Evolutionary conservation across 2,329 filamentous ascomycete species (phyloP).

Genomic region (Neonectria ditissima): DNA sequence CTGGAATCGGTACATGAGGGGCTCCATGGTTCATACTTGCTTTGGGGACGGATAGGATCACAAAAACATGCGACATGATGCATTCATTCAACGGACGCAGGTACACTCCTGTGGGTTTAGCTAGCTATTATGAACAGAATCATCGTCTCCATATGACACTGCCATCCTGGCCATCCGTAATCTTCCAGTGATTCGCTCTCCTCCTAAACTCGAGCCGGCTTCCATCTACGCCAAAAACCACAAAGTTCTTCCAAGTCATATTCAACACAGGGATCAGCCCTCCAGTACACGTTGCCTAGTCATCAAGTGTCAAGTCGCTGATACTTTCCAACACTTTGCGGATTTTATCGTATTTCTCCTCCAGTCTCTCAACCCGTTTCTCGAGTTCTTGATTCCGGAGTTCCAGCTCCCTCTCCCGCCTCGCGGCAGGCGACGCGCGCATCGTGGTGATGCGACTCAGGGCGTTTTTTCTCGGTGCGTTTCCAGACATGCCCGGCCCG

Average conservation of each 20-base stretch:
- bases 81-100: neutral
- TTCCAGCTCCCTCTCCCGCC: slow-evolving; percentile 26
- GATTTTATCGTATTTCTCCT: slow-evolving; percentile 24
- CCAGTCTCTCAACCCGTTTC: slow-evolving; percentile 25
- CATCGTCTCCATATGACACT: neutral
- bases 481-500: neutral
- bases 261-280: neutral
- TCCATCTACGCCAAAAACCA: neutral
- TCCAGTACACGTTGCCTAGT: neutral
- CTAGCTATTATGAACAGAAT: neutral
- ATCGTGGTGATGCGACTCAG: neutral
- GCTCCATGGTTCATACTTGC: neutral
- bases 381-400: slow-evolving; percentile 23
- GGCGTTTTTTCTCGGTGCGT: neutral
- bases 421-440: neutral
- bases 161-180: neutral
- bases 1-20: too few relatives aligned
- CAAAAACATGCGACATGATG: neutral
- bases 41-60: neutral
- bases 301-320: slow-evolving; percentile 6
- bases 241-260: neutral
- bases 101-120: neutral
- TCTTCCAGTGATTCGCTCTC: neutral
- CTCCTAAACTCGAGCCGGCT: too few relatives aligned
- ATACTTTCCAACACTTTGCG: neutral